A percentile compares a stretch with the other conserved stretches of the same genome.
Conservation (phyloP, 495 filamentous ascomycete genomes). For the Penicillium longicatenatum region DNA sequence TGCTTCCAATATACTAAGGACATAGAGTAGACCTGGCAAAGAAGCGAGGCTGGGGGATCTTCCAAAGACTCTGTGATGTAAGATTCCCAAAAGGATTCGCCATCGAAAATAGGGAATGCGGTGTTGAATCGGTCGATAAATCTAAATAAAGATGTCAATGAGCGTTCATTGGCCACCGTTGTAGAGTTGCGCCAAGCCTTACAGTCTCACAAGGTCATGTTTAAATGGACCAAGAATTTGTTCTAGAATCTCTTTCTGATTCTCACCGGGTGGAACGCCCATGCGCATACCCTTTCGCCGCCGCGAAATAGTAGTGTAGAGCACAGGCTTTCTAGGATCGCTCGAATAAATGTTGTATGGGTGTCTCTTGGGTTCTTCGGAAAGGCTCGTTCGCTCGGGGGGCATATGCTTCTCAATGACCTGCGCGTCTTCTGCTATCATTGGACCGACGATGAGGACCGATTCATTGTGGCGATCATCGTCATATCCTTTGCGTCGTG, state of each 20-base stretch:
- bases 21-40: conserved; percentile 57
- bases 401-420: conserved; percentile 56
- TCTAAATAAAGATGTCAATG: conserved; percentile 41
- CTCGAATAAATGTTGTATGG: conserved; percentile 54
- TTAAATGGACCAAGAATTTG: conserved; percentile 55
- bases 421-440: conserved; percentile 53
- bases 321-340: conserved; percentile 49
- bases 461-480: conserved; percentile 51
- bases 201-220: conserved; percentile 53
- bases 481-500: conserved; percentile 32
- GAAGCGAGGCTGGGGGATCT: conserved; percentile 51
- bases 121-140: conserved; percentile 54
- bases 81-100: conserved; percentile 48
- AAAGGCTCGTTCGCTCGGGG: conserved; percentile 38
- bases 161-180: conserved; percentile 3
- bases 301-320: conserved; percentile 50
- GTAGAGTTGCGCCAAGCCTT: conserved; percentile 11
- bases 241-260: conserved; percentile 56
- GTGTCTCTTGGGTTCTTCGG: conserved; percentile 43
- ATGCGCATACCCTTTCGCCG: conserved; percentile 48
- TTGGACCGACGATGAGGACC: conserved; percentile 53
- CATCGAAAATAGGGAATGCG: conserved; percentile 57
- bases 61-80: conserved; percentile 43
- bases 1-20: conserved; percentile 55
- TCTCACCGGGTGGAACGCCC: conserved; percentile 51